A percentile compares a stretch with the other conserved stretches of the same genome.
phyloP scores from a whole-genome alignment of 2,329 filamentous ascomycete species.

The Phialemoniopsis sp. region DNA sequence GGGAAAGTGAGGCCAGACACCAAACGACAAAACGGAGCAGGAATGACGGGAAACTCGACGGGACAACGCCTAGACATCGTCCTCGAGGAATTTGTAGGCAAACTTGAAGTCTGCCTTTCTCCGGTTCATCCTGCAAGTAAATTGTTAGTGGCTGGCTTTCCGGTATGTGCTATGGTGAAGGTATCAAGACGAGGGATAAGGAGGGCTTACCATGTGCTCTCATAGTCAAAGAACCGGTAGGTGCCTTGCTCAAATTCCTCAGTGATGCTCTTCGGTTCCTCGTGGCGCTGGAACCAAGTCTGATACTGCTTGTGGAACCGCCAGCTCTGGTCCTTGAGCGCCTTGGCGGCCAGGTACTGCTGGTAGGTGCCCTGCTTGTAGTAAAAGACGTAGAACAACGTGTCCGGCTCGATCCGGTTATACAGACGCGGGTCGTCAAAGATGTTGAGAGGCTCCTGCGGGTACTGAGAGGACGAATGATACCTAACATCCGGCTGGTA shows the following conservation, averaged over 20 bases:
- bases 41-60: background rate
- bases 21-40: background rate
- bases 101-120: conserved; percentile 98
- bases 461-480: conserved; percentile 68
- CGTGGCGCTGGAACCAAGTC: conserved; percentile 98
- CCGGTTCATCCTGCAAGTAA: conserved; percentile 84
- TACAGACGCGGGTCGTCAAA: conserved; percentile 91
- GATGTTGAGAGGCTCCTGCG: conserved; percentile 85
- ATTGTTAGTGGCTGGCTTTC: background rate
- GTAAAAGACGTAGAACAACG: conserved; percentile 98
- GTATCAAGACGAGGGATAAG: no score
- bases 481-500: conserved; percentile 82
- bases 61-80: conserved; percentile 61
- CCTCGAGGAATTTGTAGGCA: conserved; percentile 94
- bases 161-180: no score
- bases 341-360: conserved; percentile 91
- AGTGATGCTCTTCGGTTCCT: conserved; percentile 97
- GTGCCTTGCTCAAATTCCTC: conserved; percentile 99
- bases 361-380: conserved; percentile 96
- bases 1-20: no score
- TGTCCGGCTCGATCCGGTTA: conserved; percentile 86
- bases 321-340: conserved; percentile 98
- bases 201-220: conserved; percentile 84
- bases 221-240: conserved; percentile 99
- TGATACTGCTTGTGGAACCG: conserved; percentile 99